phyloP scores from a whole-genome alignment of 805 yeast species.

The Yamadazyma akitaensis region DNA sequence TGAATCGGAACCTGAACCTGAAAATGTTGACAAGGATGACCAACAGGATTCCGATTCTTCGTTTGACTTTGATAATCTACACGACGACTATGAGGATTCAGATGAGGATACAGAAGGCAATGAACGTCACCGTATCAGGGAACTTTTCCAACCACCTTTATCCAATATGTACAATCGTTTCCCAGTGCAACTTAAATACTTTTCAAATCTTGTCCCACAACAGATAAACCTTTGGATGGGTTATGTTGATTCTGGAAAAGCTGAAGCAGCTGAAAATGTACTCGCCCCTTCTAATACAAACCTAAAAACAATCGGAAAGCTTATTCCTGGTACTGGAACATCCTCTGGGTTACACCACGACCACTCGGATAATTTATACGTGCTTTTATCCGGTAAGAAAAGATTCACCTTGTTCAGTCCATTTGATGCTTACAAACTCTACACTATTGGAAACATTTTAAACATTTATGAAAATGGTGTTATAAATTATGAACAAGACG shows the following conservation, averaged over 20 bases:
- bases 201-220: slow-evolving; percentile 52
- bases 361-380: slow-evolving; percentile 73
- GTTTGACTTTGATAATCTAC: slow-evolving; percentile 41
- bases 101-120: slow-evolving; percentile 19
- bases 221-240: slow-evolving; percentile 80
- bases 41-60: slow-evolving; percentile 31
- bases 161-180: slow-evolving; percentile 29
- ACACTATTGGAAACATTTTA: slow-evolving; percentile 62
- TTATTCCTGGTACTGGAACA: slow-evolving; percentile 54
- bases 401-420: slow-evolving; percentile 69
- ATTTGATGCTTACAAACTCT: slow-evolving; percentile 52
- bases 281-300: slow-evolving; percentile 10
- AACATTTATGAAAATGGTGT: slow-evolving; percentile 58
- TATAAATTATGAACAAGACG: slow-evolving; percentile 57
- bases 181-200: slow-evolving; percentile 41
- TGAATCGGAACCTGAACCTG: background rate
- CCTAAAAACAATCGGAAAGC: slow-evolving; percentile 27
- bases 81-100: slow-evolving; percentile 49
- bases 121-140: slow-evolving; percentile 23
- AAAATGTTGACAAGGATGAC: background rate
- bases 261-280: background rate
- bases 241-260: slow-evolving; percentile 14
- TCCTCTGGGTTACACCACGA: slow-evolving; percentile 80
- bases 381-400: slow-evolving; percentile 57
- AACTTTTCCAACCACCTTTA: slow-evolving; percentile 62